Evolutionary conservation across 1,139 yeast species (phyloP).

Genomic region (Waltiozyma sp.): DNA sequence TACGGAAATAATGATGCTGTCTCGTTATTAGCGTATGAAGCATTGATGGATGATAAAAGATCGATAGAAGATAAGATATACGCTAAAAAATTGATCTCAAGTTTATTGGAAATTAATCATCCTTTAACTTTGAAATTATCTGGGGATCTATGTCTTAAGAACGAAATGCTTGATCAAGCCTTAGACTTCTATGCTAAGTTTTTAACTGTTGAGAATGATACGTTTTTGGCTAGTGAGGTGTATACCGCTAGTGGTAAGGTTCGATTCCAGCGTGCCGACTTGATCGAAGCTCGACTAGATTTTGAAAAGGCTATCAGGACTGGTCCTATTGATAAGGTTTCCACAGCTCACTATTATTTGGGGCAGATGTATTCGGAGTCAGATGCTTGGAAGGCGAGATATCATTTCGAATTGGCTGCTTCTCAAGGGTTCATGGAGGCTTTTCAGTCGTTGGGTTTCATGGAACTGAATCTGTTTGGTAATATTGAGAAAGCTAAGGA

Average conservation of each 20-base stretch:
- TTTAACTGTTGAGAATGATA: slow-evolving; percentile 39
- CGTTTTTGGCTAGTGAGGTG: slow-evolving; percentile 63
- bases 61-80: slow-evolving; percentile 42
- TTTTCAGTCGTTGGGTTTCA: slow-evolving; percentile 65
- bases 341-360: slow-evolving; percentile 66
- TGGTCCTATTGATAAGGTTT: slow-evolving; percentile 47
- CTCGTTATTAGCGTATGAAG: slow-evolving; percentile 55
- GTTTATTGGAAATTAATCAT: slow-evolving; percentile 51
- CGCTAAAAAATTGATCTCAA: slow-evolving; percentile 52
- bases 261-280: slow-evolving; percentile 41
- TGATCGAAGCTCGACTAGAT: slow-evolving; percentile 40
- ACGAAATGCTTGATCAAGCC: slow-evolving; percentile 37
- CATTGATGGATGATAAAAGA: slow-evolving; percentile 25
- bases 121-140: slow-evolving; percentile 63
- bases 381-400: slow-evolving; percentile 42
- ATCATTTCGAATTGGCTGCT: slow-evolving; percentile 70
- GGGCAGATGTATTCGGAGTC: slow-evolving; percentile 58
- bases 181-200: slow-evolving; percentile 51
- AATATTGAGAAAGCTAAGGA: slow-evolving; percentile 47
- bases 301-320: slow-evolving; percentile 51
- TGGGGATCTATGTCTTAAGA: slow-evolving; percentile 56
- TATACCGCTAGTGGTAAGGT: slow-evolving; percentile 60
- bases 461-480: slow-evolving; percentile 61
- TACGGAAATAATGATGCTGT: slow-evolving; percentile 76
- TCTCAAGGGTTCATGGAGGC: slow-evolving; percentile 66